Evolutionary conservation across 495 filamentous ascomycete genomes (phyloP).

Genomic region (Neurospora sp.): DNA sequence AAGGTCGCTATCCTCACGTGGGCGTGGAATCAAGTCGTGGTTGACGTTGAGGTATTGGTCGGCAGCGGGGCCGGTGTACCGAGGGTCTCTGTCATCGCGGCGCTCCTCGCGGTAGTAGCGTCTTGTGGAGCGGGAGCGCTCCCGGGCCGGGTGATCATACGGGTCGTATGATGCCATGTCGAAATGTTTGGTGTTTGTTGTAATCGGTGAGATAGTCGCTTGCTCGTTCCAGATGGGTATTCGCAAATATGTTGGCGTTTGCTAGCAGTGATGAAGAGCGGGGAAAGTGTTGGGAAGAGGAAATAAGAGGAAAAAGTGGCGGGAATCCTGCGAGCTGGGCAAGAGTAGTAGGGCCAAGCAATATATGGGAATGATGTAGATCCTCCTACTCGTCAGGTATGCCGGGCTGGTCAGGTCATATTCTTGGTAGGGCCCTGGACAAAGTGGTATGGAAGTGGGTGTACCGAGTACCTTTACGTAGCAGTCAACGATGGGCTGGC

Average conservation of each 20-base stretch:
- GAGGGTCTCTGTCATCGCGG: constrained; percentile 33
- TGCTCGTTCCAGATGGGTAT: not conserved
- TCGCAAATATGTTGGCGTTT: not conserved
- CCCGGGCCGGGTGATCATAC: constrained; percentile 33
- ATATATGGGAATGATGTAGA: not conserved
- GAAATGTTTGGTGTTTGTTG: not conserved
- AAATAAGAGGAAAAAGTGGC: not conserved
- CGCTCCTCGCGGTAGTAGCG: constrained; percentile 40
- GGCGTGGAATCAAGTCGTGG: constrained; percentile 44
- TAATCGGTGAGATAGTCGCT: not conserved
- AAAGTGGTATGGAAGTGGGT: not conserved
- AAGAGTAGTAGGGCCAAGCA: not conserved
- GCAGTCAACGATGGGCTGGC: not conserved
- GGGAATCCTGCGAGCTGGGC: not conserved
- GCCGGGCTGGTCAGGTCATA: not conserved
- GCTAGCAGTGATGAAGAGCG: not conserved
- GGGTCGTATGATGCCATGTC: constrained; percentile 40
- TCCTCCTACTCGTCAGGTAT: not conserved
- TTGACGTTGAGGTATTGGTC: constrained; percentile 38
- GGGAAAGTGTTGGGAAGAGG: not conserved
- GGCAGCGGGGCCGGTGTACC: constrained; percentile 35
- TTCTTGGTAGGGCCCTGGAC: not conserved
- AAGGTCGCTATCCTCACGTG: constrained; percentile 33
- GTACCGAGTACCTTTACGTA: not conserved
- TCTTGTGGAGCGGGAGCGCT: constrained; percentile 29